Evolutionary conservation across 1,284 basidiomycete genomes (phyloP).

Genomic region (Ustilago sp.): DNA sequence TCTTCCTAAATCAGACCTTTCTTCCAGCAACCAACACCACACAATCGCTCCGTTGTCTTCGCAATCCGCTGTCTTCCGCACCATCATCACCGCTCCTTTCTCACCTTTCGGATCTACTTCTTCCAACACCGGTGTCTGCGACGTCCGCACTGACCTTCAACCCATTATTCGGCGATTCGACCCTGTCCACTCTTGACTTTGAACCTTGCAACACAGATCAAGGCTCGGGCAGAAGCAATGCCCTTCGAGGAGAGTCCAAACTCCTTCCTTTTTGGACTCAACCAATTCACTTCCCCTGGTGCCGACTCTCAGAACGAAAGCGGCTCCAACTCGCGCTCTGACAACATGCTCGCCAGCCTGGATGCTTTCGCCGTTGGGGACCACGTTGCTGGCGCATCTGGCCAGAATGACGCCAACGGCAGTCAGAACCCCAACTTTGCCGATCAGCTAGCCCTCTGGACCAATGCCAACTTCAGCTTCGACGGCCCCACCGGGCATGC

Average conservation of each 20-base stretch:
- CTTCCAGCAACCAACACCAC: neutral
- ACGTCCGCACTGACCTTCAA: neutral
- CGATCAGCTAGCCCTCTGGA: constrained; percentile 68
- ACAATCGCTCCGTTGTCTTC: neutral
- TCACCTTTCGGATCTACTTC: neutral
- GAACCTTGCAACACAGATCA: constrained; percentile 2
- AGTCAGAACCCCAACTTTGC: constrained; percentile 59
- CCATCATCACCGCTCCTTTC: constrained; percentile 5
- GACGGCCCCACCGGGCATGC: constrained; percentile 69
- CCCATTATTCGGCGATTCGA: neutral
- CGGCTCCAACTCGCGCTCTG: constrained; percentile 33
- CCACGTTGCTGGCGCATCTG: constrained; percentile 33
- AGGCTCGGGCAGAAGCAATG: constrained; percentile 35
- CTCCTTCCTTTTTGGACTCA: constrained; percentile 64
- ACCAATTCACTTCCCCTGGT: constrained; percentile 57
- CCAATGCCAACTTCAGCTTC: constrained; percentile 68
- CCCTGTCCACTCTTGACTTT: neutral
- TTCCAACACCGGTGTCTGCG: neutral
- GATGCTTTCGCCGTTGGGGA: constrained; percentile 51
- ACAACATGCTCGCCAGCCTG: constrained; percentile 54
- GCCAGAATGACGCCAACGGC: constrained; percentile 32
- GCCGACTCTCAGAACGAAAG: constrained; percentile 43
- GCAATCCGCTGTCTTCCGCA: neutral
- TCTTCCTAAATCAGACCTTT: neutral
- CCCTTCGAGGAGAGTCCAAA: constrained; percentile 59